phyloP scores from a whole-genome alignment of 768 basidiomycete genomes.

The Mycena rebaudengoi region DNA sequence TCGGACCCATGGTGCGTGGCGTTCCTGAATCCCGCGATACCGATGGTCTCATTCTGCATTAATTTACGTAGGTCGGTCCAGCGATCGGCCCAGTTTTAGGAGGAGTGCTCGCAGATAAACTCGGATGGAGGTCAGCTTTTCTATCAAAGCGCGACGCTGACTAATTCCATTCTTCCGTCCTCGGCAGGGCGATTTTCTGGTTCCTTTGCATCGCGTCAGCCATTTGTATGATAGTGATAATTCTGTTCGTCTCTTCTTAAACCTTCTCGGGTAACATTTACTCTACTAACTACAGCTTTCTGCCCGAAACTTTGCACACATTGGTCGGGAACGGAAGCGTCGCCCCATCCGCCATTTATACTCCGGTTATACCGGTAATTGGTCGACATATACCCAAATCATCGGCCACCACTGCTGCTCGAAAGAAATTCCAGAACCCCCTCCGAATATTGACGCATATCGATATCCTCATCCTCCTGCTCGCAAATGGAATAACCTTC shows the following conservation, averaged over 20 bases:
- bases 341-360: constrained; percentile 56
- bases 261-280: constrained; percentile 36
- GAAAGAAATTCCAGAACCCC: constrained; percentile 56
- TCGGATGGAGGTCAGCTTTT: constrained; percentile 68
- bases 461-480: constrained; percentile 61
- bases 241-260: constrained; percentile 56
- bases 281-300: constrained; percentile 49
- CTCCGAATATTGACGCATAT: constrained; percentile 61
- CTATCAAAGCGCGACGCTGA: background rate
- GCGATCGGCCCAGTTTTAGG: constrained; percentile 69
- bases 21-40: constrained; percentile 13
- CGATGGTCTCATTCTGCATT: background rate
- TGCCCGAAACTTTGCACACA: constrained; percentile 63
- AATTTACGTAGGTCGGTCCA: constrained; percentile 60
- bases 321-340: constrained; percentile 65
- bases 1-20: constrained; percentile 68
- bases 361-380: constrained; percentile 60
- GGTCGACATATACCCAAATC: constrained; percentile 39
- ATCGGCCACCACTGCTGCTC: constrained; percentile 20
- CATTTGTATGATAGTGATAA: constrained; percentile 53
- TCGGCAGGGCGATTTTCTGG: constrained; percentile 72
- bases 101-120: constrained; percentile 63
- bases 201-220: constrained; percentile 61
- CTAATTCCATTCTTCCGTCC: background rate
- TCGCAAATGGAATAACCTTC: constrained; percentile 59